These are phyloP conservation scores for Peterozyma xylosa DNA, from an alignment of 805 yeast species.

Conservation along the genomic window DNA sequence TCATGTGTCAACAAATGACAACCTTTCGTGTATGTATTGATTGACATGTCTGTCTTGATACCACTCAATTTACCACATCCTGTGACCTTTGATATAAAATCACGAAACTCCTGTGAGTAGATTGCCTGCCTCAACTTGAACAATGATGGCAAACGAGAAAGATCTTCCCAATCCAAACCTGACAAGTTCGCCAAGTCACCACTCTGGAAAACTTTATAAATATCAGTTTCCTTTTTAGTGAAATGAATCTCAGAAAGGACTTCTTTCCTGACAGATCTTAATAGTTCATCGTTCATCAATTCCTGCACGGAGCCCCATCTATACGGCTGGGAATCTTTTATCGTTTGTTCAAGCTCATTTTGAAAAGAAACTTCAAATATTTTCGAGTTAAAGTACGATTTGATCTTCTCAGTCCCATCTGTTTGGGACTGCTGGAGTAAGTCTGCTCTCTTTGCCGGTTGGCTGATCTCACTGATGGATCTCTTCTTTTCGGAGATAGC, in stretches of 20 bases:
- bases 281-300: constrained; percentile 66
- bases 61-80: constrained; percentile 89
- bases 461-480: too few species aligned
- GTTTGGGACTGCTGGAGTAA: background rate
- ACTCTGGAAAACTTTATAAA: constrained; percentile 83
- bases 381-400: constrained; percentile 35
- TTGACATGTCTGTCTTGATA: constrained; percentile 83
- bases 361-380: constrained; percentile 38
- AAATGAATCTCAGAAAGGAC: constrained; percentile 79
- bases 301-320: constrained; percentile 81
- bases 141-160: constrained; percentile 65
- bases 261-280: constrained; percentile 78
- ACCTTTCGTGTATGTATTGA: constrained; percentile 85
- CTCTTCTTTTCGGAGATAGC: too few species aligned
- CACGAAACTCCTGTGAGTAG: constrained; percentile 80
- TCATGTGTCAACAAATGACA: constrained; percentile 95
- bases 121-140: constrained; percentile 79
- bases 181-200: constrained; percentile 90
- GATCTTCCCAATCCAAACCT: constrained; percentile 73
- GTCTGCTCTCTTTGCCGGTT: too few species aligned
- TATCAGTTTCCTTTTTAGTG: constrained; percentile 94
- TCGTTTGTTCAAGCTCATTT: constrained; percentile 29
- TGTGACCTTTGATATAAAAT: constrained; percentile 67
- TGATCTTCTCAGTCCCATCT: constrained; percentile 13
- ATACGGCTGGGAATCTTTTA: constrained; percentile 65